Conservation (phyloP, 306 rosid species). For the Ammopiptanthus mongolicus region DNA sequence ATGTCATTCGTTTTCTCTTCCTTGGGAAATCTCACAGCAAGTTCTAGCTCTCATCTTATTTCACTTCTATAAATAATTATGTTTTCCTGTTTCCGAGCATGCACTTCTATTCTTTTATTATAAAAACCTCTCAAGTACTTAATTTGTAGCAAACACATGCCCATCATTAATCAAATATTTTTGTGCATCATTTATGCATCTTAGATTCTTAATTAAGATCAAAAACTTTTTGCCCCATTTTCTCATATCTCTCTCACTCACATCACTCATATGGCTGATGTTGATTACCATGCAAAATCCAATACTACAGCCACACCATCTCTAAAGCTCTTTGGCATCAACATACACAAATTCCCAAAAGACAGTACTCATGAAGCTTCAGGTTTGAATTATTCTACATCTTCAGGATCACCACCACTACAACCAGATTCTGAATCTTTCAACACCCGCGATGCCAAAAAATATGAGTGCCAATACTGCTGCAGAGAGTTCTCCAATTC, state of each 20-base stretch:
- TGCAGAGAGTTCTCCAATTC: slow-evolving; percentile 47
- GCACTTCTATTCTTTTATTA: neutral
- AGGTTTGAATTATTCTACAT: neutral
- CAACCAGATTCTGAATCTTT: neutral
- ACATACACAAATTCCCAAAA: slow-evolving; percentile 30
- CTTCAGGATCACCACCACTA: neutral
- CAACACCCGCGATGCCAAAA: neutral
- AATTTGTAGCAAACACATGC: neutral
- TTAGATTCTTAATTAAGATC: too few relatives aligned
- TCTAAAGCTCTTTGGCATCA: slow-evolving; percentile 53
- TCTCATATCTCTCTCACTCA: neutral
- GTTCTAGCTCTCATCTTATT: neutral
- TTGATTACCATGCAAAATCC: slow-evolving; percentile 20
- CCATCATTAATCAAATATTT: neutral
- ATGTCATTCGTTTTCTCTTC: neutral
- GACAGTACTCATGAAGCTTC: neutral
- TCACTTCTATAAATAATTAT: slow-evolving; percentile 7
- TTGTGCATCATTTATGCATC: neutral
- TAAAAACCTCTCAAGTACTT: slow-evolving; percentile 1
- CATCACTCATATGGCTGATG: slow-evolving; percentile 27
- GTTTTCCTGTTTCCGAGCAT: neutral
- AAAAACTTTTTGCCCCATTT: neutral
- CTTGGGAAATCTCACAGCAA: slow-evolving; percentile 30
- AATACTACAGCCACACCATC: neutral
- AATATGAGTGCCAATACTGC: slow-evolving; percentile 53